Base-by-base conservation (phyloP, 768 basidiomycete species). In the Termitomyces sp. region DNA sequence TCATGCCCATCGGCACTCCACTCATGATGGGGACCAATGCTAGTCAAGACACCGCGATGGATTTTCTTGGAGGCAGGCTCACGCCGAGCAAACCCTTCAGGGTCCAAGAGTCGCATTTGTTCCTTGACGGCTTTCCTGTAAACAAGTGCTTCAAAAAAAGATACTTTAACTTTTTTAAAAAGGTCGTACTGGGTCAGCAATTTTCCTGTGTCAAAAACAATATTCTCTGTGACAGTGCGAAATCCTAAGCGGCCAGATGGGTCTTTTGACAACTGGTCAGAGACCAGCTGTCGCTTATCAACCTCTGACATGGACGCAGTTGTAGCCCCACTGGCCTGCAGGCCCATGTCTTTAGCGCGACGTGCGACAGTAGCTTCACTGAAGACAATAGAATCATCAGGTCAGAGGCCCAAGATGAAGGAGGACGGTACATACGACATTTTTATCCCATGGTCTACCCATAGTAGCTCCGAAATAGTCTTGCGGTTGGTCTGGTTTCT, bases 251-350 rank as follows among this genome's bases (percentile, higher is more conserved):
- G 58, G 22, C 69, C 64, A 32, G 49, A 65, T 4, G 74, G 69
- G 53, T 76, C 74, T 32, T 70, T 69, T 2, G 64, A 56, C 65
- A 76, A 65, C 61, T 76, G 69, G 33, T 72, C 68, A 3, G 71
- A 36, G 18, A 76, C 65, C 10, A 75, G 67, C 39, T 74, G 70
- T 4, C 65, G 48, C 53, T 71, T 74, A 2, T 63, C 62, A 0
- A 46, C 53, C 6, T 69, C 66, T 10, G 63, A 53, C 37, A 72
- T 46, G 0, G 71, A 26, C 26, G 44, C 26, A 16, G 26, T 75
- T 24, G 68, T 71, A 1, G 58, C 55, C 4, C 64, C 54, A 55
- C 73, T 72, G 3, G 61, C 71, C 18, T 60, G 43, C 1, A 74
- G 56, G 18, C 70, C 68, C 6, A 72, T 57, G 14, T 55, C 53